Evolutionary conservation across 768 basidiomycete species (phyloP).

Genomic region (Fomitopsis pulvina): DNA sequence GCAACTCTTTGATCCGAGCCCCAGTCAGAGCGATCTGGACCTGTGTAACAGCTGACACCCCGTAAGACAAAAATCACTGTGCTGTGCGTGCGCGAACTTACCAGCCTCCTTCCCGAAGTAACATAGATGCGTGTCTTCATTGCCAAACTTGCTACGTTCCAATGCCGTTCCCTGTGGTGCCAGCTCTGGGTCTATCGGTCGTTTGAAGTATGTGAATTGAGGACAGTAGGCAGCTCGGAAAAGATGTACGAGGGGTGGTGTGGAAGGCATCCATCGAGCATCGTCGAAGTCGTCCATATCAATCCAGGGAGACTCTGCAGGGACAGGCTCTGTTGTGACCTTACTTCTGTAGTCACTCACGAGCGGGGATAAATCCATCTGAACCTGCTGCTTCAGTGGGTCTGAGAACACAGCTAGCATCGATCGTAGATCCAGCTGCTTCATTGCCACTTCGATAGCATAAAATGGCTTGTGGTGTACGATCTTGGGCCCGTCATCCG

Average conservation of each 20-base stretch:
- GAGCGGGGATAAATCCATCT: conserved; percentile 39
- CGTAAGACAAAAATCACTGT: conserved; percentile 1
- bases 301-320: conserved; percentile 57
- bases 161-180: conserved; percentile 33
- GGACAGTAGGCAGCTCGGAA: conserved; percentile 74
- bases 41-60: conserved; percentile 45
- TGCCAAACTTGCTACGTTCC: conserved; percentile 73
- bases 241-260: conserved; percentile 55
- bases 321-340: conserved; percentile 35
- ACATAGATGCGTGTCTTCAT: conserved; percentile 79
- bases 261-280: conserved; percentile 53
- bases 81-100: conserved; percentile 27
- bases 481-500: conserved; percentile 50
- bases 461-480: conserved; percentile 80
- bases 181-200: conserved; percentile 29
- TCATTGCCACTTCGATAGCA: conserved; percentile 78
- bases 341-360: conserved; percentile 44
- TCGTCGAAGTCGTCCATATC: conserved; percentile 77
- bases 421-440: conserved; percentile 69
- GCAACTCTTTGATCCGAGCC: conserved; percentile 47
- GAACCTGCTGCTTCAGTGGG: conserved; percentile 54
- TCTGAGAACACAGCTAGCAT: conserved; percentile 75
- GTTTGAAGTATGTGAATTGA: conserved; percentile 76
- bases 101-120: conserved; percentile 67
- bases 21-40: conserved; percentile 59